phyloP scores from a whole-genome alignment of 129 eudicot species.

The Helianthus annuus region DNA sequence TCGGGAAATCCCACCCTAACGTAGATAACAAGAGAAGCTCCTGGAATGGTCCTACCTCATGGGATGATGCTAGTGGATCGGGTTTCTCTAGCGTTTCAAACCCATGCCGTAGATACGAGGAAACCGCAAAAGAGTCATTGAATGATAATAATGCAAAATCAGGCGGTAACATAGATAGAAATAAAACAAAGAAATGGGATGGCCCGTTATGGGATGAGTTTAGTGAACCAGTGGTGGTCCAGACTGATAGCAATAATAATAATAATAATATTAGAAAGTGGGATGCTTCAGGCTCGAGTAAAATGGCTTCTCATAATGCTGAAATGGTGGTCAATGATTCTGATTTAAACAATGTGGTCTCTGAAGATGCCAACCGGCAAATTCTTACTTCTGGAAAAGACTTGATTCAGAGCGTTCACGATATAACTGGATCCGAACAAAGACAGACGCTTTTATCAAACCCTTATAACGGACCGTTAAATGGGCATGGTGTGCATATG shows the following conservation, averaged over 20 bases:
- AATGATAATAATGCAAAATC: slow-evolving; percentile 10
- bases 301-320: slow-evolving; percentile 6
- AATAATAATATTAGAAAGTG: slow-evolving; percentile 12
- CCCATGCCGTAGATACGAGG: slow-evolving; percentile 8
- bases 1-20: slow-evolving; percentile 18
- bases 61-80: slow-evolving; percentile 21
- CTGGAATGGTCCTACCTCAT: slow-evolving; percentile 37
- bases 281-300: slow-evolving; percentile 24
- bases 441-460: slow-evolving; percentile 13
- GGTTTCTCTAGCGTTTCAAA: slow-evolving; percentile 17
- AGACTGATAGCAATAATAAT: background rate
- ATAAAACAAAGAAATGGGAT: slow-evolving; percentile 22
- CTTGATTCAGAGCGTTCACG: slow-evolving; percentile 24
- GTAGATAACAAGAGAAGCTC: slow-evolving; percentile 26
- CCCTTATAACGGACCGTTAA: slow-evolving; percentile 28
- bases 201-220: slow-evolving; percentile 35
- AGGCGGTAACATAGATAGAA: slow-evolving; percentile 8
- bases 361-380: slow-evolving; percentile 25
- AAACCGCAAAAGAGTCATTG: slow-evolving; percentile 16
- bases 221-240: slow-evolving; percentile 18
- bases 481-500: slow-evolving; percentile 32
- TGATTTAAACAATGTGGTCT: slow-evolving; percentile 3
- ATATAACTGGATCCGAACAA: slow-evolving; percentile 23
- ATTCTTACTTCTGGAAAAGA: slow-evolving; percentile 25
- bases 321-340: slow-evolving; percentile 15